Conservation (phyloP, 1,139 yeast species). For the Saccharomyces pastorianus region DNA sequence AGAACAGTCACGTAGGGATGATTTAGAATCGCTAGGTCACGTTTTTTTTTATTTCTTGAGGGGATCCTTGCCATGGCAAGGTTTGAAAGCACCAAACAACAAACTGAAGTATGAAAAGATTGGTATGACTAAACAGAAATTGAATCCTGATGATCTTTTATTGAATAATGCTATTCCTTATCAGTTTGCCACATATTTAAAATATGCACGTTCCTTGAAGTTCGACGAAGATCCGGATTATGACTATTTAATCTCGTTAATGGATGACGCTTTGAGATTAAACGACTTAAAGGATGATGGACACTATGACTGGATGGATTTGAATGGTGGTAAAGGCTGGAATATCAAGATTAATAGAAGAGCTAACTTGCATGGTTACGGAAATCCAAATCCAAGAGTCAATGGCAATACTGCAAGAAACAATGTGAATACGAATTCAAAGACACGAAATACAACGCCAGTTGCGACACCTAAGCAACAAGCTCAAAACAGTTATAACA, state of each 20-base stretch:
- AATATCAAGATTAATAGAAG: constrained; percentile 73
- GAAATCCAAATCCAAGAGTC: constrained; percentile 27
- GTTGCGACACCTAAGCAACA: background rate
- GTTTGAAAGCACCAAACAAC: constrained; percentile 94
- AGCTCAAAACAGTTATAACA: background rate
- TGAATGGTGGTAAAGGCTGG: constrained; percentile 91
- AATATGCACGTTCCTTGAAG: constrained; percentile 70
- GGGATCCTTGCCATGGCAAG: constrained; percentile 98
- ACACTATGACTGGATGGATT: constrained; percentile 89
- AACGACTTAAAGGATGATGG: constrained; percentile 74
- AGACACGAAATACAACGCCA: background rate
- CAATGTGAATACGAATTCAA: constrained; percentile 6
- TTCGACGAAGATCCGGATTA: constrained; percentile 96
- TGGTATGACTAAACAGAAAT: constrained; percentile 87
- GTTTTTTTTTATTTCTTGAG: constrained; percentile 88
- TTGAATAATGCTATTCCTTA: constrained; percentile 50
- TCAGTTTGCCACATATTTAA: constrained; percentile 81
- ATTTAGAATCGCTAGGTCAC: constrained; percentile 90
- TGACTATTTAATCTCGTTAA: constrained; percentile 68
- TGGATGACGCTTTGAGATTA: constrained; percentile 64
- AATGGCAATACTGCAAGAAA: constrained; percentile 8
- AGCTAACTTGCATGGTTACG: constrained; percentile 83
- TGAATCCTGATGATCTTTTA: constrained; percentile 73
- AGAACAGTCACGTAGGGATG: constrained; percentile 94
- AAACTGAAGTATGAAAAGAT: constrained; percentile 94